Conservation (phyloP, 208 protist species). For the Vickermania spadyakhi region DNA sequence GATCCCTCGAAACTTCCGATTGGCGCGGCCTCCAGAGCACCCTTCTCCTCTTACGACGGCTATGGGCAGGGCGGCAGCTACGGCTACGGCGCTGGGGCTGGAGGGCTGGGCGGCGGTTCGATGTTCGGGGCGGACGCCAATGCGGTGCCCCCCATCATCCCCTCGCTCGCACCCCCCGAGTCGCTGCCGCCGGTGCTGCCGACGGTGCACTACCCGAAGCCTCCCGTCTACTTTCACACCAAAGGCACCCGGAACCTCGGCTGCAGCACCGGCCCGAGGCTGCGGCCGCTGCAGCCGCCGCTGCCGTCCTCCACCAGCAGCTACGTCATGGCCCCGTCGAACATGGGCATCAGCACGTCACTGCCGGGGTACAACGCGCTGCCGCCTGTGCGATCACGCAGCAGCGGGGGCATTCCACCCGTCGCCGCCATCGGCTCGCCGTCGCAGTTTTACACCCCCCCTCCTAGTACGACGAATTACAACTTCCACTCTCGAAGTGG, state of each 20-base stretch:
- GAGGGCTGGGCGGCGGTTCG: slow-evolving; percentile 9
- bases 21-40: not conserved
- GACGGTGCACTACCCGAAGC: not conserved
- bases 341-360: not conserved
- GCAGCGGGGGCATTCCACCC: not conserved
- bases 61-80: slow-evolving; percentile 7
- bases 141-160: not conserved
- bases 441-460: not conserved
- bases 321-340: not conserved
- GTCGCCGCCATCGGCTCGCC: not conserved
- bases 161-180: slow-evolving; percentile 1
- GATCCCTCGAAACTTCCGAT: slow-evolving; percentile 14
- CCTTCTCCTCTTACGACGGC: not conserved
- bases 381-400: not conserved
- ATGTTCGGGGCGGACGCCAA: slow-evolving; percentile 2
- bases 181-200: slow-evolving; percentile 4
- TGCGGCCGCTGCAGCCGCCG: not conserved
- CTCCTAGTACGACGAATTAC: not conserved
- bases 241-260: not conserved
- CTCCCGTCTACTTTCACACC: slow-evolving; percentile 1
- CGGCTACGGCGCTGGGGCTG: slow-evolving; percentile 12
- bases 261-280: not conserved
- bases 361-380: not conserved
- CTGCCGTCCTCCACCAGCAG: not conserved
- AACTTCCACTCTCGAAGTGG: not conserved